These are phyloP conservation scores for Thielaviopsis musarum DNA, from an alignment of 2,329 filamentous ascomycete species.

Conservation along the genomic window DNA sequence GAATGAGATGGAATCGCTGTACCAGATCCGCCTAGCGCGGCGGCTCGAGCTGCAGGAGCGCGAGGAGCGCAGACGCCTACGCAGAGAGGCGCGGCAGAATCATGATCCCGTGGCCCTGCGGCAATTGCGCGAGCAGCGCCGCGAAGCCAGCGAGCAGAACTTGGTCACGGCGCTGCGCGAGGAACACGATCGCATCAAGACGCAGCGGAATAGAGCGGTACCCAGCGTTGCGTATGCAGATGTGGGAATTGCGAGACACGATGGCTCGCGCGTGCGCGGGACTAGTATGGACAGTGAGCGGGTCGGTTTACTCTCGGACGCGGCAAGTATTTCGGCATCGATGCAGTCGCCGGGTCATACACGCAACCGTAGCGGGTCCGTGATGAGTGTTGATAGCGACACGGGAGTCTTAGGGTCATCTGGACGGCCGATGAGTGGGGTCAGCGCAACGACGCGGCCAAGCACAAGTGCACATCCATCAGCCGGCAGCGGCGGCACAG, in stretches of 20 bases:
- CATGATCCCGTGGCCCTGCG: slow-evolving; percentile 56
- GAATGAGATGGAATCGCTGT: slow-evolving; percentile 81
- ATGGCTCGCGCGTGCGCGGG: slow-evolving; percentile 58
- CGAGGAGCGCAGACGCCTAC: slow-evolving; percentile 52
- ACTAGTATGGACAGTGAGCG: slow-evolving; percentile 59
- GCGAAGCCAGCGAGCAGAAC: slow-evolving; percentile 29
- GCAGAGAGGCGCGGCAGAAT: slow-evolving; percentile 53
- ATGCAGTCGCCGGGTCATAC: slow-evolving; percentile 20
- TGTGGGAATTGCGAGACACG: slow-evolving; percentile 57
- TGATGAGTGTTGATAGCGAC: slow-evolving; percentile 35
- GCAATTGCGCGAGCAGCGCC: slow-evolving; percentile 41
- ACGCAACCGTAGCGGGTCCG: slow-evolving; percentile 35
- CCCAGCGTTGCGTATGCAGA: slow-evolving; percentile 64
- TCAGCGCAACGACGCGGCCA: slow-evolving; percentile 12
- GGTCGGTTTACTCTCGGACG: slow-evolving; percentile 52
- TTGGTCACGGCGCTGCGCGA: slow-evolving; percentile 41
- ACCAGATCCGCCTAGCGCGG: slow-evolving; percentile 70
- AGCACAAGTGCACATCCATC: not conserved
- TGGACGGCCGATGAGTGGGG: slow-evolving; percentile 16
- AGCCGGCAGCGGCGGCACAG: not conserved
- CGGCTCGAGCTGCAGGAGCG: slow-evolving; percentile 60
- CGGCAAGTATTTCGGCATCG: slow-evolving; percentile 41
- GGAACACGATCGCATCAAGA: slow-evolving; percentile 39
- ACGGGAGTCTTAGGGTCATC: slow-evolving; percentile 21
- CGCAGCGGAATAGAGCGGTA: slow-evolving; percentile 45